These are phyloP conservation scores for Cercospora sojina DNA, from an alignment of 2,329 filamentous ascomycete genomes.

Conservation along the genomic window DNA sequence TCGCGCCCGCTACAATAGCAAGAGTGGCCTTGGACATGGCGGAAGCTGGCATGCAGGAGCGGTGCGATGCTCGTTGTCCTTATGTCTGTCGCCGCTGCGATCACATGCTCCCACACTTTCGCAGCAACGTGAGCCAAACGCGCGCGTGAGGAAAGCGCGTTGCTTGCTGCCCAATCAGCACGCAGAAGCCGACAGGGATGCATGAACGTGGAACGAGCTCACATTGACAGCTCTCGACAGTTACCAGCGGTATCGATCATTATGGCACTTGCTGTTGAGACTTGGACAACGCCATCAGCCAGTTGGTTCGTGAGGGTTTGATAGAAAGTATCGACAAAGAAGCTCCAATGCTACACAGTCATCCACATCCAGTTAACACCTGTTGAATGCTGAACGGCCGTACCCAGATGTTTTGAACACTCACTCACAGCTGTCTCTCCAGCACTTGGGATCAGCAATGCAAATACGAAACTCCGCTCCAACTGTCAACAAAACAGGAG, in stretches of 20 bases:
- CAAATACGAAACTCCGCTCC: neutral
- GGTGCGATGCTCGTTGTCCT: neutral
- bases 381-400: neutral
- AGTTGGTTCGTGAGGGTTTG: neutral
- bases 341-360: neutral
- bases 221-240: neutral
- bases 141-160: conserved; percentile 7
- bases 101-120: conserved; percentile 1
- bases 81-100: neutral
- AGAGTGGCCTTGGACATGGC: conserved; percentile 53
- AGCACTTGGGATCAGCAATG: conserved; percentile 15
- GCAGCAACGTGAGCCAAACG: neutral
- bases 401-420: neutral
- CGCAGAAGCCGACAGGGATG: neutral
- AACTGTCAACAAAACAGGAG: neutral
- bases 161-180: neutral
- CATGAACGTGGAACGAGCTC: neutral
- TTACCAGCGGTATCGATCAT: neutral
- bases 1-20: conserved; percentile 50
- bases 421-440: conserved; percentile 14
- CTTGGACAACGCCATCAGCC: neutral
- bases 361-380: neutral
- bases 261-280: neutral
- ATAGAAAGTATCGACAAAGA: neutral
- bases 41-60: conserved; percentile 7